Conservation (phyloP, 257 asterid genomes). For the Apocynum venetum region DNA sequence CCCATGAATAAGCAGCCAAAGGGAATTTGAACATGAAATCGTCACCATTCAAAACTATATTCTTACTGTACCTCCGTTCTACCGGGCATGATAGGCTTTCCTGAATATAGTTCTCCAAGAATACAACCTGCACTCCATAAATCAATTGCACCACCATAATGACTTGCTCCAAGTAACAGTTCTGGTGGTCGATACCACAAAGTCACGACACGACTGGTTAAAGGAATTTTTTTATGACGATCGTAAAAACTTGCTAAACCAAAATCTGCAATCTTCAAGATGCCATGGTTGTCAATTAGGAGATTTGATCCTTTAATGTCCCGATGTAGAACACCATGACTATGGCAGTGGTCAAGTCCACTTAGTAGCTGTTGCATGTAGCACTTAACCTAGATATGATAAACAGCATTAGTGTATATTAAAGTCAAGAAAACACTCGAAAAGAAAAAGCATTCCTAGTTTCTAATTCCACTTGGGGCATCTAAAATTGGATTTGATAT, state of each 20-base stretch:
- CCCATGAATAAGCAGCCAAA: neutral
- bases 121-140: slow-evolving; percentile 93
- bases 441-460: neutral
- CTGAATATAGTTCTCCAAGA: slow-evolving; percentile 78
- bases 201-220: slow-evolving; percentile 94
- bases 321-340: slow-evolving; percentile 73
- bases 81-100: slow-evolving; percentile 94
- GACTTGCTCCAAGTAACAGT: slow-evolving; percentile 77
- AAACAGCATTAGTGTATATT: neutral
- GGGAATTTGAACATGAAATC: neutral
- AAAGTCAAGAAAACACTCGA: neutral
- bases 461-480: neutral
- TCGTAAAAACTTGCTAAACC: slow-evolving; percentile 80
- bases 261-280: slow-evolving; percentile 89
- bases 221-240: slow-evolving; percentile 43
- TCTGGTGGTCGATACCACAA: slow-evolving; percentile 99
- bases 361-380: slow-evolving; percentile 84
- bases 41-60: neutral
- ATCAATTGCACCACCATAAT: slow-evolving; percentile 83
- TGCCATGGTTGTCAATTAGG: slow-evolving; percentile 64
- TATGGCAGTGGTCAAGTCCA: slow-evolving; percentile 83
- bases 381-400: slow-evolving; percentile 59
- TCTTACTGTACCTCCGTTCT: slow-evolving; percentile 71
- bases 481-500: neutral
- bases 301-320: slow-evolving; percentile 93